A percentile compares a stretch with the other conserved stretches of the same genome.
Evolutionary conservation across 495 filamentous ascomycete genomes (phyloP).

Genomic region (Eremomyces bilateralis): DNA sequence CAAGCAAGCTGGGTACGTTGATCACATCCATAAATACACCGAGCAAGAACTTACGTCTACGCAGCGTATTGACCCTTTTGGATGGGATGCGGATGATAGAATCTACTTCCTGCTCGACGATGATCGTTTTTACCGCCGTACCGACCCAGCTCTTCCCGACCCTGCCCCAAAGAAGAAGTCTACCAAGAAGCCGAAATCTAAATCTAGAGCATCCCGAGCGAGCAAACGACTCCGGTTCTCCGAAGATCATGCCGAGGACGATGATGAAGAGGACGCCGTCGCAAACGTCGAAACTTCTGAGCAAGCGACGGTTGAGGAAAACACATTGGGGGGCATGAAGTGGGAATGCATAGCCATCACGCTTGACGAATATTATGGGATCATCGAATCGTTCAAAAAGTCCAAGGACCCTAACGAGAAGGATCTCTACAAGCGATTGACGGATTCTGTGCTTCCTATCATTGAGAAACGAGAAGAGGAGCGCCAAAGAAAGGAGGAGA

Average conservation of each 20-base stretch:
- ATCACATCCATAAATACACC: too few relatives aligned
- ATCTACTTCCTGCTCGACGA: slow-evolving; percentile 84
- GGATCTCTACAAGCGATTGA: slow-evolving; percentile 40
- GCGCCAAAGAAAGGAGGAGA: slow-evolving; percentile 41
- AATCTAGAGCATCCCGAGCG: slow-evolving; percentile 32
- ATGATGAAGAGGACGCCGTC: slow-evolving; percentile 24
- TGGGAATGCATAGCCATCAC: slow-evolving; percentile 86
- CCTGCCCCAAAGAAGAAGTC: slow-evolving; percentile 33
- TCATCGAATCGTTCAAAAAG: slow-evolving; percentile 46
- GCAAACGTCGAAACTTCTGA: slow-evolving; percentile 19
- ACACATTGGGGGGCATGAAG: slow-evolving; percentile 45
- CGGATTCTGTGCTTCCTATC: slow-evolving; percentile 57
- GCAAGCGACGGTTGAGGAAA: slow-evolving; percentile 24
- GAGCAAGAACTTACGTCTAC: slow-evolving; percentile 1
- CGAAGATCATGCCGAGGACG: slow-evolving; percentile 31
- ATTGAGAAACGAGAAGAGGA: slow-evolving; percentile 65
- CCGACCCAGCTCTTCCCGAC: slow-evolving; percentile 39
- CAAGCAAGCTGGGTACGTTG: slow-evolving; percentile 61
- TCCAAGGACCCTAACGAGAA: slow-evolving; percentile 69
- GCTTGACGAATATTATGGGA: slow-evolving; percentile 49
- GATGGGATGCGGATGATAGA: slow-evolving; percentile 68
- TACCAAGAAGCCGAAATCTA: slow-evolving; percentile 41
- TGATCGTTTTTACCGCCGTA: slow-evolving; percentile 72
- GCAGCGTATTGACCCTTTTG: slow-evolving; percentile 78
- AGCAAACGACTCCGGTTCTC: slow-evolving; percentile 45